Conservation (phyloP, 352 stramenopile genomes). For the Phytopythium litorale region DNA sequence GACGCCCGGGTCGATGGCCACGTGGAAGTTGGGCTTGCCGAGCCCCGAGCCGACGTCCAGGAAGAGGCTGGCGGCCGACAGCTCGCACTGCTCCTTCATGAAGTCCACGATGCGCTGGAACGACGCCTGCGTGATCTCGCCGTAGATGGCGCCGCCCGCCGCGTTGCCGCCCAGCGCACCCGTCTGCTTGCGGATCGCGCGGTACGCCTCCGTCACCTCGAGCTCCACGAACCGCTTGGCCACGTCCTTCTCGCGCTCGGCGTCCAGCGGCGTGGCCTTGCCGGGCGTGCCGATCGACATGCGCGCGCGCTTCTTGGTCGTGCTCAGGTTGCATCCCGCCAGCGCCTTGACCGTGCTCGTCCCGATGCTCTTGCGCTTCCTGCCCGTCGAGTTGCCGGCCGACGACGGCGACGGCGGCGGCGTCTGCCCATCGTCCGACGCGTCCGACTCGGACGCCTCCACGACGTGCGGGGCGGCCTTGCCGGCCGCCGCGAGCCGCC, state of each 20-base stretch:
- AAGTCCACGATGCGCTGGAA: conserved; percentile 97
- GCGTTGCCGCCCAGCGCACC: conserved; percentile 94
- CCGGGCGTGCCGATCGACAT: conserved; percentile 64
- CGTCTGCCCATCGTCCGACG: background rate
- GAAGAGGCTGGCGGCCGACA: conserved; percentile 89
- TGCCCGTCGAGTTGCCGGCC: conserved; percentile 18
- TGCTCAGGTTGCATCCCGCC: conserved; percentile 9
- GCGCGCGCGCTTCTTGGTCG: conserved; percentile 40
- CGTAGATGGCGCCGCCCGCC: conserved; percentile 96
- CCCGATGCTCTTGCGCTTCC: conserved; percentile 55
- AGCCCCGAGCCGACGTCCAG: conserved; percentile 97
- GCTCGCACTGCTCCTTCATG: conserved; percentile 90
- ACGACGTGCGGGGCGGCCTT: background rate
- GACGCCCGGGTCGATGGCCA: conserved; percentile 94
- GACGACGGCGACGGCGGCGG: background rate
- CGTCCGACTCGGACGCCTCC: conserved; percentile 1
- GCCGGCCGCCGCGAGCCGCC: background rate
- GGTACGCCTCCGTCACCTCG: conserved; percentile 88
- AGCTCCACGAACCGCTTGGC: conserved; percentile 74
- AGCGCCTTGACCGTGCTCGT: conserved; percentile 23
- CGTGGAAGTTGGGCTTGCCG: conserved; percentile 98
- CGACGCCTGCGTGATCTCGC: conserved; percentile 95
- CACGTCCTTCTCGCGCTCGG: conserved; percentile 55
- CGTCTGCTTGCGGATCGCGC: conserved; percentile 92
- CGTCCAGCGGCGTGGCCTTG: conserved; percentile 66